phyloP scores from a whole-genome alignment of 495 filamentous ascomycete species.

The Cudoniella acicularis region DNA sequence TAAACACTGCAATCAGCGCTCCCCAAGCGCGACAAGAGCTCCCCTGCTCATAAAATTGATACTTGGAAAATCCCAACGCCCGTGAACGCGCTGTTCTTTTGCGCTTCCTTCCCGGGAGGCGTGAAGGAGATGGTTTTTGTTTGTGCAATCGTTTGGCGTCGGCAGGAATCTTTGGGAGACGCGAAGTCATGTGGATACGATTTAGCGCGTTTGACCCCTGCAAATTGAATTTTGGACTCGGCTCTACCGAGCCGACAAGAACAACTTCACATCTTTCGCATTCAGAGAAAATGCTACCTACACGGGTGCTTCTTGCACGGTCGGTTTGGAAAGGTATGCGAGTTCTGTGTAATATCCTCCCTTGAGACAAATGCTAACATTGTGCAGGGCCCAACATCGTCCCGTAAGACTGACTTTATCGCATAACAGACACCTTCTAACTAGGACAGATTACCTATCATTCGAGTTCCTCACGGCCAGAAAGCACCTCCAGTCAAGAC shows the following conservation, averaged over 20 bases:
- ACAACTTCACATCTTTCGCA: neutral
- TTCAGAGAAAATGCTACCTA: constrained; percentile 53
- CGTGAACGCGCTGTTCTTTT: no score
- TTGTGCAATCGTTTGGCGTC: neutral
- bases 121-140: no score
- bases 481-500: constrained; percentile 73
- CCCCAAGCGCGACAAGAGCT: neutral
- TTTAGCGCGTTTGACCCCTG: neutral
- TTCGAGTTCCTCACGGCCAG: constrained; percentile 58
- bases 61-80: neutral
- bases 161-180: neutral
- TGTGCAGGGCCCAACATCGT: constrained; percentile 64
- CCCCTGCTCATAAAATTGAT: neutral
- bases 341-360: neutral
- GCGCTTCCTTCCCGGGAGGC: no score
- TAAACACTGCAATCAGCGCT: neutral
- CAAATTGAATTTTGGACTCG: neutral
- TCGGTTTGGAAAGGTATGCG: constrained; percentile 71
- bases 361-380: constrained; percentile 7
- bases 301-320: constrained; percentile 56
- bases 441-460: constrained; percentile 54
- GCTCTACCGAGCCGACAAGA: neutral
- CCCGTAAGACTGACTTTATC: constrained; percentile 48
- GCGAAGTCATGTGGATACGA: neutral
- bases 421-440: constrained; percentile 7